Conservation (phyloP, 116 monocot species). For the Phalaenopsis hybrid region DNA sequence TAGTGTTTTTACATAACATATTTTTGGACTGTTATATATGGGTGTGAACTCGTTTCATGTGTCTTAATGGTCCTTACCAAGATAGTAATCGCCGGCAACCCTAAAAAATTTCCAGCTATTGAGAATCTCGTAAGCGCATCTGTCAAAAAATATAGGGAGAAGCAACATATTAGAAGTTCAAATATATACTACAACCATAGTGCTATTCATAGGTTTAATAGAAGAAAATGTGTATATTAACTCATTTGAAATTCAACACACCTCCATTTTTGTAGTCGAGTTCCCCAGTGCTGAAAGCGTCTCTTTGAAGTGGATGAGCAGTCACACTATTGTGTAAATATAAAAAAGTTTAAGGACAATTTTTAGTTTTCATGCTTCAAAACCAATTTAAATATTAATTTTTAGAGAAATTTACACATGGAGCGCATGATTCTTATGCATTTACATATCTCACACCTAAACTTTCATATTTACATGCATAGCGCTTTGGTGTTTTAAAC, state of each 20-base stretch:
- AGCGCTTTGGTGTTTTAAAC: too few relatives aligned
- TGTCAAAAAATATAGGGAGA: conserved; percentile 14
- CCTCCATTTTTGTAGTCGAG: conserved; percentile 96
- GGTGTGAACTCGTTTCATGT: too few relatives aligned
- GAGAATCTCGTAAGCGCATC: conserved; percentile 83
- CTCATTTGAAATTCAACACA: conserved; percentile 9
- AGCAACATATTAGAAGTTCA: too few relatives aligned
- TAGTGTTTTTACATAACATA: too few relatives aligned
- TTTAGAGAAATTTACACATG: too few relatives aligned
- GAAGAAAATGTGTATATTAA: background rate
- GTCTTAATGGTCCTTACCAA: conserved; percentile 31
- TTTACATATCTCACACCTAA: too few relatives aligned
- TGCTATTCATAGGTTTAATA: background rate
- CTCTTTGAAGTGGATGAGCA: conserved; percentile 59
- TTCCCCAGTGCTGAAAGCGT: conserved; percentile 56
- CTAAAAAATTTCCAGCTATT: conserved; percentile 88
- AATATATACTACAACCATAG: background rate
- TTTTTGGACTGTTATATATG: too few relatives aligned
- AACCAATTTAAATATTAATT: conserved; percentile 4
- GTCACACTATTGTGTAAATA: conserved; percentile 46
- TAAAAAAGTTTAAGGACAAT: background rate
- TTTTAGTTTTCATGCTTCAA: background rate
- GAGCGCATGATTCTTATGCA: too few relatives aligned
- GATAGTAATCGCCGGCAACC: conserved; percentile 71
- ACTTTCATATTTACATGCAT: too few relatives aligned